A percentile compares a stretch with the other conserved stretches of the same genome.
phyloP scores from a whole-genome alignment of 495 filamentous ascomycete genomes.

The Hypoxylon rickii region DNA sequence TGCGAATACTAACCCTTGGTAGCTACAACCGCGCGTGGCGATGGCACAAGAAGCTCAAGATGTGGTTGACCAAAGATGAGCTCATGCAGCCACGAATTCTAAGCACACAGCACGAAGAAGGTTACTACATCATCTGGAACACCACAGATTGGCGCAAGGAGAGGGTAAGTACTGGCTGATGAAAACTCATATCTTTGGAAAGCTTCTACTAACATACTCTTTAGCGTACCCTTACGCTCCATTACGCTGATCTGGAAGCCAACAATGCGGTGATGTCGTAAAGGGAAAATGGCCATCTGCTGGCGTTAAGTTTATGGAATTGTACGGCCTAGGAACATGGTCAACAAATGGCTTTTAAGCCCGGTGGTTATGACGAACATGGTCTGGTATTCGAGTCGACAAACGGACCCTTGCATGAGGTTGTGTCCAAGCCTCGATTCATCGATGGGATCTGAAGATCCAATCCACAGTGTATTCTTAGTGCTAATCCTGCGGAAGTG shows the following conservation, averaged over 20 bases:
- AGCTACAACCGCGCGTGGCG: slow-evolving; percentile 78
- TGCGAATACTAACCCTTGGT: slow-evolving; percentile 17
- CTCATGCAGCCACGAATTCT: slow-evolving; percentile 69
- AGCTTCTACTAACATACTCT: slow-evolving; percentile 8
- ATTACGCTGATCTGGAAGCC: slow-evolving; percentile 77
- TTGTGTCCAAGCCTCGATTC: slow-evolving; percentile 4
- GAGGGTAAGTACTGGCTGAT: slow-evolving; percentile 60
- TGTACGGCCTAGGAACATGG: slow-evolving; percentile 18
- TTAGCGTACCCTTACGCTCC: slow-evolving; percentile 76
- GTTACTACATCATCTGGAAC: slow-evolving; percentile 89
- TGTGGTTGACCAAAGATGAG: slow-evolving; percentile 91
- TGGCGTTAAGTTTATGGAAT: slow-evolving; percentile 30
- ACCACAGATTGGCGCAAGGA: slow-evolving; percentile 82
- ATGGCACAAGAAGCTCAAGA: slow-evolving; percentile 84
- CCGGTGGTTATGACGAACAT: slow-evolving; percentile 12
- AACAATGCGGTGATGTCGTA: slow-evolving; percentile 24
- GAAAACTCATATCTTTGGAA: slow-evolving; percentile 7
- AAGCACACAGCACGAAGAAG: slow-evolving; percentile 73
- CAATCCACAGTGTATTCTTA: too few species aligned
- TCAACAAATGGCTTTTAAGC: slow-evolving; percentile 20
- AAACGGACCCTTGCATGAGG: slow-evolving; percentile 6
- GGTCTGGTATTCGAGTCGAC: slow-evolving; percentile 1
- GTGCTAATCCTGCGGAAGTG: too few species aligned
- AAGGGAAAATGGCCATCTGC: background rate
- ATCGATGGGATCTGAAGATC: slow-evolving; percentile 27